These are phyloP conservation scores for Didymella keratinophila DNA, from an alignment of 2,329 filamentous ascomycete genomes.

Conservation along the genomic window DNA sequence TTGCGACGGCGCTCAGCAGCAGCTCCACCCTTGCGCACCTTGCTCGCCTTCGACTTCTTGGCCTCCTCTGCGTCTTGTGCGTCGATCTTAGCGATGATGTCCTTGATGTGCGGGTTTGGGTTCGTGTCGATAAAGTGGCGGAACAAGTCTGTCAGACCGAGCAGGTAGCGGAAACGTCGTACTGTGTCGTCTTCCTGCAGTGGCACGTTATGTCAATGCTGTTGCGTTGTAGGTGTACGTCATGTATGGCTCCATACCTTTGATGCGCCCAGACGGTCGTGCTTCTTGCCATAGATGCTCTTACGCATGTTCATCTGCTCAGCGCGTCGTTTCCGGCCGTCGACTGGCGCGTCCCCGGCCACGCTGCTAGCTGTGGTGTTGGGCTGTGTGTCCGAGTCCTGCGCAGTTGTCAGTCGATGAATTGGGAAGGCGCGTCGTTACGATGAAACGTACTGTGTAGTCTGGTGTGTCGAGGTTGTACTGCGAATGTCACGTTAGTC, in stretches of 20 bases:
- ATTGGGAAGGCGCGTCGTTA: background rate
- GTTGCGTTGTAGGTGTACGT: constrained; percentile 3
- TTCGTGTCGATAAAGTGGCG: constrained; percentile 99
- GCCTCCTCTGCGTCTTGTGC: constrained; percentile 82
- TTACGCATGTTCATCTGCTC: constrained; percentile 90
- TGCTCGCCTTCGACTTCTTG: constrained; percentile 74
- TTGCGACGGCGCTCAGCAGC: constrained; percentile 79
- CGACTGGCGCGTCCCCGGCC: constrained; percentile 72
- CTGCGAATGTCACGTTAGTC: constrained; percentile 46
- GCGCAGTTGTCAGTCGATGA: constrained; percentile 31
- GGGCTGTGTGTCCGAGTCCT: constrained; percentile 72
- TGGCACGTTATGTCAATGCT: constrained; percentile 21
- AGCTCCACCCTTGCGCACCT: constrained; percentile 83
- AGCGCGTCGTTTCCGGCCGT: constrained; percentile 84
- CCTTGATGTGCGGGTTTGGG: constrained; percentile 91
- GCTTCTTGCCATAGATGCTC: constrained; percentile 93
- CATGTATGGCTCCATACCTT: constrained; percentile 67
- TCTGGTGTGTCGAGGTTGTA: constrained; percentile 67
- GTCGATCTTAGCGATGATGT: constrained; percentile 94
- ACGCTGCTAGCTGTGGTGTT: constrained; percentile 83
- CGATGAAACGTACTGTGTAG: constrained; percentile 60
- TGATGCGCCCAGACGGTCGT: constrained; percentile 87
- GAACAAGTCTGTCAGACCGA: constrained; percentile 95
- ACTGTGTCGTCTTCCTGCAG: constrained; percentile 90
- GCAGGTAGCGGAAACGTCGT: constrained; percentile 89